Evolutionary conservation across 441 rosid genomes (phyloP), one percentile per base, ranked within the genome.

Genomic region (Mallotus repandus): DNA sequence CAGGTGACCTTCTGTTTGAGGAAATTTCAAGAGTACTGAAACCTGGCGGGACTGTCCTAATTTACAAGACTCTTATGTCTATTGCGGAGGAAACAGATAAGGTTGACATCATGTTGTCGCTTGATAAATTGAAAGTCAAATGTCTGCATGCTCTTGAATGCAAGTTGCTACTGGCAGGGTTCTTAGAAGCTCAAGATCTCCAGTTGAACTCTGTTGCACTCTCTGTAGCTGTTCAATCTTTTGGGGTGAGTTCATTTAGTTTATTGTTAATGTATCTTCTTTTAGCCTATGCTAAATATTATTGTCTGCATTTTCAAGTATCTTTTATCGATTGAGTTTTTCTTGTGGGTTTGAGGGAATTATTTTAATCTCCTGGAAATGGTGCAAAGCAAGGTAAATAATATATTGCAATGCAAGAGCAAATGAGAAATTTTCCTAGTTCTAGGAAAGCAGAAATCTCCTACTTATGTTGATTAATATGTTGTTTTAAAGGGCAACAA

Each of bases 81-180:
- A 76, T 71, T 32, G 58, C 21, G 7, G 89, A 70, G 56, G 90
- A 83, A 32, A 72, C 70, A 11, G 81, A 78, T 54, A 81, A 79
- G 94, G 98, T 89, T 70, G 72, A 71, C 69, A 4, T 65, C n/a
- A n/a, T 77, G 21, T 1, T 18, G 57, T 18, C 74, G 56, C 19
- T 68, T 41, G 4, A 13, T 50, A 48, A 66, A 60, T 14, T 74
- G 65, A 41, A 61, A 11, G 7, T 68, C 16, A 2, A 49, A 45
- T 56, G 54, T 73, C 78, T 70, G 35, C 70, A 81, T 75, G 69
- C 84, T 70, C 70, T 88, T 68, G 85, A 88, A 81, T 86, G 87
- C 67, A 89, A 84, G 69, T 78, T 93, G 80, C 78, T 90, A 49
- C 81, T 93, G 75, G 87, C 87, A 46, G 99, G 99, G 19, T 96